phyloP scores from a whole-genome alignment of 2,329 filamentous ascomycete species.

The Fusarium sp. region DNA sequence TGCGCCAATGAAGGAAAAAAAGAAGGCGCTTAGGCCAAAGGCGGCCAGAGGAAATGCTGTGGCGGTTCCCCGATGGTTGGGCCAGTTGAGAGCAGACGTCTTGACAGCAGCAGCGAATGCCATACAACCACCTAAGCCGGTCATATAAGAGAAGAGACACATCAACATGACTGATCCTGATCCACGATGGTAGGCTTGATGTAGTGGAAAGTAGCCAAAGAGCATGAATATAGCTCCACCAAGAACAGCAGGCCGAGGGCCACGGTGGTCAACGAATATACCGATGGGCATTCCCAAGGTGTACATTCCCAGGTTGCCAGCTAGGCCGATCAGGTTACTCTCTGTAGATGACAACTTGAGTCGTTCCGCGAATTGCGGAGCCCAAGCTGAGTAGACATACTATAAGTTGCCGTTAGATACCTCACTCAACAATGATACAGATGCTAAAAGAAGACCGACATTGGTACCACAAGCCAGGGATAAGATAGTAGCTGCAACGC shows the following conservation, averaged over 20 bases:
- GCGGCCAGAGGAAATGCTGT: slow-evolving; percentile 93
- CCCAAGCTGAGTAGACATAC: slow-evolving; percentile 99
- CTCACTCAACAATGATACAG: not conserved
- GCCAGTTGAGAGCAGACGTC: slow-evolving; percentile 88
- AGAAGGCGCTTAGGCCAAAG: slow-evolving; percentile 94
- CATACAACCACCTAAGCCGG: slow-evolving; percentile 87
- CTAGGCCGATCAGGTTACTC: slow-evolving; percentile 88
- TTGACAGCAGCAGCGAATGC: slow-evolving; percentile 93
- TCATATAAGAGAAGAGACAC: slow-evolving; percentile 86
- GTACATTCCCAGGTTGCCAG: slow-evolving; percentile 94
- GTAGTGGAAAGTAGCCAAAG: slow-evolving; percentile 86
- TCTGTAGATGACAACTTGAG: slow-evolving; percentile 90
- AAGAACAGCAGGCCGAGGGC: slow-evolving; percentile 81
- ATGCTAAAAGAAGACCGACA: slow-evolving; percentile 59
- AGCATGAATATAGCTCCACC: slow-evolving; percentile 77
- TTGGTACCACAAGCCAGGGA: slow-evolving; percentile 93
- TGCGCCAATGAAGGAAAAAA: slow-evolving; percentile 85
- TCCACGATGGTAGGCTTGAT: slow-evolving; percentile 78
- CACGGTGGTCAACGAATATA: slow-evolving; percentile 83
- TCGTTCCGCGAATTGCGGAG: slow-evolving; percentile 89
- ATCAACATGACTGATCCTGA: slow-evolving; percentile 67
- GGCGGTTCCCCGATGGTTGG: slow-evolving; percentile 87
- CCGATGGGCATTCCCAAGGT: slow-evolving; percentile 88
- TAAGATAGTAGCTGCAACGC: slow-evolving; percentile 84
- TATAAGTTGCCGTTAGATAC: slow-evolving; percentile 50